Evolutionary conservation across 1,284 basidiomycete species (phyloP).

Genomic region (Microbotryum intermedium): DNA sequence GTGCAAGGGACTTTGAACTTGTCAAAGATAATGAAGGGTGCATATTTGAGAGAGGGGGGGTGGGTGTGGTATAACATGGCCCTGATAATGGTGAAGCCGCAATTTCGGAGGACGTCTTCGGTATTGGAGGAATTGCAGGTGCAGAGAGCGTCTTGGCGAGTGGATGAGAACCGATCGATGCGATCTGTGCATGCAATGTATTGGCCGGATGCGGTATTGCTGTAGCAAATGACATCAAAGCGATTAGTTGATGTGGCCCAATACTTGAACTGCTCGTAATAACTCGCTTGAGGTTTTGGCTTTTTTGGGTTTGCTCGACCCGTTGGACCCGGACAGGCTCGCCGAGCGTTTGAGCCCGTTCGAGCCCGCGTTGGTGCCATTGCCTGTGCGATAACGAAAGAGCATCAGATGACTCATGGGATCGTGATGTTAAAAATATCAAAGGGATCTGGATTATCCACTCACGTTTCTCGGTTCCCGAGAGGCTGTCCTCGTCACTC

Average conservation of each 20-base stretch:
- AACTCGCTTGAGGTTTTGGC: conserved; percentile 5
- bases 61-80: background rate
- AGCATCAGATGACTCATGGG: too few relatives aligned
- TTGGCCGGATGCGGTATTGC: background rate
- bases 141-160: conserved; percentile 25
- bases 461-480: background rate
- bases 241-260: too few relatives aligned
- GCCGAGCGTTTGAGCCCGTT: conserved; percentile 15
- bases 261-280: background rate
- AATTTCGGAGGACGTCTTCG: too few relatives aligned
- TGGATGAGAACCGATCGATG: conserved; percentile 19
- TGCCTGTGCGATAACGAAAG: background rate
- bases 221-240: background rate
- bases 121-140: conserved; percentile 9
- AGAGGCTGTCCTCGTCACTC: too few relatives aligned
- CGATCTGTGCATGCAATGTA: conserved; percentile 3
- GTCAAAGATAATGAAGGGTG: background rate
- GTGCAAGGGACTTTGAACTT: background rate
- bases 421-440: too few relatives aligned
- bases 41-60: background rate
- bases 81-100: too few relatives aligned
- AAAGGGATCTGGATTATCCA: background rate
- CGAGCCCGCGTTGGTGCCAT: background rate
- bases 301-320: conserved; percentile 17
- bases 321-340: background rate